Base-by-base conservation (phyloP, 306 rosid species). In the Prunus padus region DNA sequence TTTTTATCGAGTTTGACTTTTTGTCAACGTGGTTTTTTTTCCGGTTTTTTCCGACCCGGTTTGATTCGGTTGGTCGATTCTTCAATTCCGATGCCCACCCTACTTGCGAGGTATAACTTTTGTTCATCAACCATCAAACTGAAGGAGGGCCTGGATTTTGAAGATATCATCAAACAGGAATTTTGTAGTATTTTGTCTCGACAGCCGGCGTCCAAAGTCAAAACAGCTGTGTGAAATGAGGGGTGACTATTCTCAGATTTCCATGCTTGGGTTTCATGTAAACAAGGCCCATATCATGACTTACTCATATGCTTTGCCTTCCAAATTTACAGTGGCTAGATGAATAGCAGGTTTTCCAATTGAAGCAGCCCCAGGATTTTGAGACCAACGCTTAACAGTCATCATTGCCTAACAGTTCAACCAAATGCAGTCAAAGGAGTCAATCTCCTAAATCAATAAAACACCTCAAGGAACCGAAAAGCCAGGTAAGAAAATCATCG, bases 231-330 rank as follows among this genome's bases (percentile, higher is more conserved):
- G 13, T 60, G 18, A 52, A 26, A 28, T 37, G 33, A 66, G 55
- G 64, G 61, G 57, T 40, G 22, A 67, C 20, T 25, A 76, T 11
- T 12, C 50, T 20, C 47, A 46, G 8, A 31, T 63, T 63, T 5
- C 20, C 30, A 54, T 40, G 73, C 54, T 2, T 11, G 40, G 19
- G n/a, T 28, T 26, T 19, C 15, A 3, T 72, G 46, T 15, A 72
- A 59, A 47, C 31, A 74, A 63, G 78, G 42, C 37, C 25, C 68
- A 49, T 4, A 42, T 15, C 47, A 16, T 65, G 33, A 80, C 98
- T 84, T 85, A 95, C 99, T 88, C 97, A 2, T 95, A 92, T 72
- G 90, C 87, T 90, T 92, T 95, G 89, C 99, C 97, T 89, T 87
- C 90, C 89, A 95, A 86, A 65, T 95, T 97, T 73, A 95, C 99